Conservation (phyloP, 2,329 filamentous ascomycete genomes). For the Corinectria fuckeliana region DNA sequence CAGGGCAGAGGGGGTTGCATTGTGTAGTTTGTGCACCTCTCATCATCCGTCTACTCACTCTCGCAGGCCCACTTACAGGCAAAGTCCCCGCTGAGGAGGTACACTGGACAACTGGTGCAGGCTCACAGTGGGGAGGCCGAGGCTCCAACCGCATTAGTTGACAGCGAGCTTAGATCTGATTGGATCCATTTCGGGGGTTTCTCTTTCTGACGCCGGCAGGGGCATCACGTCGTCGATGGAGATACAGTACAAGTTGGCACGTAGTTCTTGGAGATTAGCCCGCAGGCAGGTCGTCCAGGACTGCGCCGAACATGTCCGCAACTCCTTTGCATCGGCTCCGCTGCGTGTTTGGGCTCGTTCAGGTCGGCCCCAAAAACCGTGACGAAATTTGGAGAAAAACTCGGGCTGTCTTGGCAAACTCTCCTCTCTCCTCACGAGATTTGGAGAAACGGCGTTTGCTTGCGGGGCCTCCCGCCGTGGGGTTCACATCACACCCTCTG, state of each 20-base stretch:
- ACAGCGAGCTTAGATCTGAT: neutral
- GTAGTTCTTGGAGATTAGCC: slow-evolving; percentile 16
- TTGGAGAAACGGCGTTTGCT: slow-evolving; percentile 31
- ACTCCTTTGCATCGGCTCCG: slow-evolving; percentile 16
- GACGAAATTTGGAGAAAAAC: slow-evolving; percentile 17
- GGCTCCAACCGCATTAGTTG: slow-evolving; percentile 7
- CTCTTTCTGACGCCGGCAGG: slow-evolving; percentile 2
- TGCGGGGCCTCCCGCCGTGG: neutral
- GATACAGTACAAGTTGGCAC: neutral
- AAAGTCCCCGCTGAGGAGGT: neutral
- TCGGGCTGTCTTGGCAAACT: slow-evolving; percentile 16
- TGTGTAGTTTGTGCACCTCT: slow-evolving; percentile 9
- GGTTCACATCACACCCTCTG: neutral
- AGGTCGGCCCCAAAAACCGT: slow-evolving; percentile 22
- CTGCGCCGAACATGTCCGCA: slow-evolving; percentile 13
- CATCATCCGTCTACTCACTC: slow-evolving; percentile 8
- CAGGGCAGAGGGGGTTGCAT: neutral
- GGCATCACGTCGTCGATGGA: neutral
- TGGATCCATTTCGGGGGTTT: slow-evolving; percentile 16
- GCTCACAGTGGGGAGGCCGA: neutral
- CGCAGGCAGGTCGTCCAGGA: slow-evolving; percentile 10
- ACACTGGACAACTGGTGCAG: neutral
- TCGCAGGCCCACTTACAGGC: slow-evolving; percentile 1
- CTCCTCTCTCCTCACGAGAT: slow-evolving; percentile 15
- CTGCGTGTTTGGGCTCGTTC: slow-evolving; percentile 5